Evolutionary conservation across 257 asterid species (phyloP), one percentile per base, ranked within the genome.

Genomic region (Solanum chiquidenum): DNA sequence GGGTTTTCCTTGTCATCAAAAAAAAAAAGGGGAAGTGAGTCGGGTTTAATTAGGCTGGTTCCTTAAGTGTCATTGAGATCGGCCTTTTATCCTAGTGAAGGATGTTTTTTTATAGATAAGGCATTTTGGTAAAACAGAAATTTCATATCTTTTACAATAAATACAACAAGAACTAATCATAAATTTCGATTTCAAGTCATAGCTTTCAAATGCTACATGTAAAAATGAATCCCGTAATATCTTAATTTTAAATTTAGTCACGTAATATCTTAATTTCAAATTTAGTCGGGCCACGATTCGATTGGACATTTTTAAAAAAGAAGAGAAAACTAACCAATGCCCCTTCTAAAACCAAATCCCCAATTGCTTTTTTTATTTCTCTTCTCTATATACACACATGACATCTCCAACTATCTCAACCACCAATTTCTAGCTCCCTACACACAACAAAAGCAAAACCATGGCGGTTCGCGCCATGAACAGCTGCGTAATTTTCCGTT

Each of bases 401-500:
- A n/a, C 84, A 8, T 44, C 40, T 79, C 16, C 31, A 21, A 42
- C 29, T 37, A 31, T 35, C 34, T 60, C 49, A 68, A 68, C 87
- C 68, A 25, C 68, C 68, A 16, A 42, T 37, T 86, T 71, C n/a
- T 44, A 86, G 68, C 46, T 86, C 9, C 9, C 49, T 2, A 0
- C 40, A 8, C n/a, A 31, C 77, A 71, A 46, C 58, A 0, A 46
- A 46, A 13, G 58, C 58, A 5, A 66, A 35, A 8, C 44, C 87
- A 96, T 95, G 98, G 97, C 95, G 91, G 94, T 92, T 88, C 97
- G 99, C 69, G 94, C 93, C 20, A 88, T 95, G 92, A 95, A 91
- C 91, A 93, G 92, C 93, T 90, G 90, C 90, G 87, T 91, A 37
- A 76, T 94, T 58, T 72, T 95, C 88, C 98, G 98, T 89, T 90